Evolutionary conservation across 2,329 filamentous ascomycete species (phyloP), one percentile per base, ranked within the genome.

Genomic region (Colletotrichum sidae): DNA sequence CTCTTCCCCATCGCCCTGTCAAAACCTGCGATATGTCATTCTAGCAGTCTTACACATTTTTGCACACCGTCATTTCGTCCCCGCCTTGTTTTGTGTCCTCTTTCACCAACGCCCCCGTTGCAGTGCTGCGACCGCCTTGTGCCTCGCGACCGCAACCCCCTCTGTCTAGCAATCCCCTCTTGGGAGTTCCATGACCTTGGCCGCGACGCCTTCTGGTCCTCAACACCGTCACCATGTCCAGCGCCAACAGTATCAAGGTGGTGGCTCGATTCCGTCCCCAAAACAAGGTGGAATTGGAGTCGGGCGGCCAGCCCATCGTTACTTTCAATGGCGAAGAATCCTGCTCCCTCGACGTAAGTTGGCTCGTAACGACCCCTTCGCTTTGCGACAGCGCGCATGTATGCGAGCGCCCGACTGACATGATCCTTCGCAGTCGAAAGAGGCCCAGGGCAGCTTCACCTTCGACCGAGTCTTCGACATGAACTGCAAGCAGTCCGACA

Each of bases 401-500:
- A 50, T 50, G 50, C 25, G 50, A 55, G 38, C 55, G 62, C 17
- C 13, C 33, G 25, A 49, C 42, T 67, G 41, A 68, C 51, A 39
- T 11, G n/a, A 13, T 17, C 17, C 34, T 15, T 59, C 45, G 60
- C 76, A 97, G 91, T 96, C 93, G 70, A 89, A 85, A 77, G 94
- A 97, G 78, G 91, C 90, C 68, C 83, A 90, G 70, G 93, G 93
- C 65, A 85, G 89, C 77, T 99, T 98, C 79, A 99, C 96, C 69
- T 99, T 98, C 80, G 96, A 99, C 79, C 92, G 95, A 69, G 93
- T 99, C 70, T 99, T 99, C 83, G 93, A 93, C 77, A 98, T 97
- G 92, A 84, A 86, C 79, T 96, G 93, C 74, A 89, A 89, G 74
- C 96, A 99, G 81, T 85, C 88, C 75, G 94, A 98, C 80, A 94